phyloP scores from a whole-genome alignment of 148 eudicot species.

The Diospyros lotus region DNA sequence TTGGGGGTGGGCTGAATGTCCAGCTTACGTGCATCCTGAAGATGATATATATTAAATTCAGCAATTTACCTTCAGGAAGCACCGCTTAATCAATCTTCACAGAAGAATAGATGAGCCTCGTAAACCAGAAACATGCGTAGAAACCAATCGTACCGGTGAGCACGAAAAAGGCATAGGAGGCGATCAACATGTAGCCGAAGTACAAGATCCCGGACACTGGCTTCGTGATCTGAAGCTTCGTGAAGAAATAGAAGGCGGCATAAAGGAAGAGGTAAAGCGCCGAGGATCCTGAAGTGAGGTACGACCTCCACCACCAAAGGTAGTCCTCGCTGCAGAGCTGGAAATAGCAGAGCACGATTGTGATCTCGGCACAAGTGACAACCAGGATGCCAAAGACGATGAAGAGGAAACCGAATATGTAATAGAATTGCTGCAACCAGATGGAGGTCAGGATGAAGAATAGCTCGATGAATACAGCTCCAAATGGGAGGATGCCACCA shows the following conservation, averaged over 20 bases:
- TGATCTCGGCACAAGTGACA: constrained; percentile 40
- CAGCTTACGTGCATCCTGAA: background rate
- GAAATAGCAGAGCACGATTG: constrained; percentile 35
- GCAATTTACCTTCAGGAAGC: background rate
- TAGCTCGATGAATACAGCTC: constrained; percentile 40
- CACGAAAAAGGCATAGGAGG: constrained; percentile 34
- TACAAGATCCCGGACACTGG: constrained; percentile 31
- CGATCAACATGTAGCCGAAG: constrained; percentile 38
- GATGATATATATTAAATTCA: background rate
- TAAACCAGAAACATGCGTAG: constrained; percentile 42
- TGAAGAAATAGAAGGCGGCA: constrained; percentile 34
- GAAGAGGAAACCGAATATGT: constrained; percentile 36
- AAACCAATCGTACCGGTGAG: constrained; percentile 40
- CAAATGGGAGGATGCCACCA: constrained; percentile 43
- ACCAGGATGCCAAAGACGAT: constrained; percentile 30
- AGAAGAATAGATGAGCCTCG: constrained; percentile 35
- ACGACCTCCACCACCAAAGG: constrained; percentile 43
- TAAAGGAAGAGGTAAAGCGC: constrained; percentile 36
- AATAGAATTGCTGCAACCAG: constrained; percentile 39
- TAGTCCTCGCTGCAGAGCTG: constrained; percentile 46
- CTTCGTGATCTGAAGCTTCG: constrained; percentile 33
- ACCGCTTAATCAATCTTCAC: constrained; percentile 34
- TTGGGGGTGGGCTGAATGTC: background rate
- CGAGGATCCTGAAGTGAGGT: constrained; percentile 35
- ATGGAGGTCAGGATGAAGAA: constrained; percentile 40